phyloP scores from a whole-genome alignment of 768 basidiomycete genomes.

The Naganishia antarctica region DNA sequence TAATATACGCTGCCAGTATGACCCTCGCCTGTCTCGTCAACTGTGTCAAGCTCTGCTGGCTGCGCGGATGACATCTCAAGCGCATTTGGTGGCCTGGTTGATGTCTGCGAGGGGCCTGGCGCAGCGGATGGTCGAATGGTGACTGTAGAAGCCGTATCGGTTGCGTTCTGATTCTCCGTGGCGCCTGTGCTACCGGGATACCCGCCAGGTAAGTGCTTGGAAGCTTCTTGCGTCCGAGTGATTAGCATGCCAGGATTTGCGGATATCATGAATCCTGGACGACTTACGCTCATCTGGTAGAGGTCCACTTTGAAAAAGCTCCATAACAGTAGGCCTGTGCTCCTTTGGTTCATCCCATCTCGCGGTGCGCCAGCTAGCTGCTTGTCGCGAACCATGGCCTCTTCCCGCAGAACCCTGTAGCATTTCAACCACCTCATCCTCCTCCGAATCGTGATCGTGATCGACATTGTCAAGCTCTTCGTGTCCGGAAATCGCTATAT shows the following conservation, averaged over 20 bases:
- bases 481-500: background rate
- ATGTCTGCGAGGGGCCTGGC: background rate
- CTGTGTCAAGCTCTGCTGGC: background rate
- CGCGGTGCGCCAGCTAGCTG: conserved; percentile 47
- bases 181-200: conserved; percentile 30
- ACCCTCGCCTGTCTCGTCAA: background rate
- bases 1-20: conserved; percentile 12
- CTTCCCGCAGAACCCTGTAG: conserved; percentile 39
- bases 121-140: conserved; percentile 1
- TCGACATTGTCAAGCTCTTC: conserved; percentile 16
- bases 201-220: conserved; percentile 25
- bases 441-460: conserved; percentile 31
- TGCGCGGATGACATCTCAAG: background rate
- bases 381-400: conserved; percentile 16
- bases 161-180: background rate
- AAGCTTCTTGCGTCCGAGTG: background rate
- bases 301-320: conserved; percentile 39
- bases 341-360: conserved; percentile 42
- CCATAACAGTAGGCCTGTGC: conserved; percentile 32
- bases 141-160: background rate
- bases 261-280: background rate
- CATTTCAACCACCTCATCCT: conserved; percentile 36
- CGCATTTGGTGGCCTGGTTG: background rate
- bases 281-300: conserved; percentile 20
- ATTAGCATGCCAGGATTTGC: conserved; percentile 1